Base-by-base conservation (phyloP, 73 alveolate genomes). In the Stentor coeruleus region DNA sequence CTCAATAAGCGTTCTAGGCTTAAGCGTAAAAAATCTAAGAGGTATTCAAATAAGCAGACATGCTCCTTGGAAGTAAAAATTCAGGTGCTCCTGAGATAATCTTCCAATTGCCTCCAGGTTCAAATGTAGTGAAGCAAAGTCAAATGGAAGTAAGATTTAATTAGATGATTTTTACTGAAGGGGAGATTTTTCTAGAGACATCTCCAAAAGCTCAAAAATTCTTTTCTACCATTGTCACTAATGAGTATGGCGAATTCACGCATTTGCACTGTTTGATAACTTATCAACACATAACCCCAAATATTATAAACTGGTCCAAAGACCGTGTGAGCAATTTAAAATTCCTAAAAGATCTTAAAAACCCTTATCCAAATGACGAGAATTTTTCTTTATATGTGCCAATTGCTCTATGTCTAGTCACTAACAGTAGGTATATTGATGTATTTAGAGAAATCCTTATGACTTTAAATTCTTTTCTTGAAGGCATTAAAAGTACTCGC, bases 191-290 rank as follows among this genome's bases (percentile, higher is more conserved):
- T 0, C 39, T 66, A 20, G 79, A 66, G 37, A 20, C 36, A 20
- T 20, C 20, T 2, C 79, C 79, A 66, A 20, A 20, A 31, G 40
- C 79, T 66, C 79, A 37, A 66, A 31, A 26, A 66, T 66, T 66
- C 33, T 26, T 66, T 33, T 66, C 79, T 14, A 66, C 79, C 0
- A 66, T 40, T 28, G 33, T 66, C 41, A 66, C 79, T 14, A 66
- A 31, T 2, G 79, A 66, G 33, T 20, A 26, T 20, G 39, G 39
- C 36, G 11, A 66, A 20, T 66, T 66, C 33, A 66, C 79, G n/a
- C 79, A 66, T 31, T 20, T 66, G 40, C 79, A 66, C 39, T 66
- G 79, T 66, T 66, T 66, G 37, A 66, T 66, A 1, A 66, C 79
- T 0, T 66, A 66, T 66, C 49, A 66, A 66, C n/a, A 66, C n/a